These are phyloP conservation scores for Colletotrichum gigasporum DNA, from an alignment of 2,329 filamentous ascomycete genomes.

Conservation along the genomic window DNA sequence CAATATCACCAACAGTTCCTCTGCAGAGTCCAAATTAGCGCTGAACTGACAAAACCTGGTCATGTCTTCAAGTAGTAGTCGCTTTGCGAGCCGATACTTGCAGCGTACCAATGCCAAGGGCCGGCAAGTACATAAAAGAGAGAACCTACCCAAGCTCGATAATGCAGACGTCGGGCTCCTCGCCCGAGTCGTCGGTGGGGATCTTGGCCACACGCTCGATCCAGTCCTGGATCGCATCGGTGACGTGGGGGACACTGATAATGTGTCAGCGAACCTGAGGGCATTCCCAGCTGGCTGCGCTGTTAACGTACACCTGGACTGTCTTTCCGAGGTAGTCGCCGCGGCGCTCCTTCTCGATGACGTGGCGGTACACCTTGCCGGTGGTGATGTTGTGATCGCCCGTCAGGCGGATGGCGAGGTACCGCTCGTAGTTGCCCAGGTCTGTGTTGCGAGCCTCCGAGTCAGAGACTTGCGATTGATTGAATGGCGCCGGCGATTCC, in stretches of 20 bases:
- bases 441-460: conserved; percentile 42
- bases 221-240: conserved; percentile 91
- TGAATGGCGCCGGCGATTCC: not conserved
- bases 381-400: conserved; percentile 97
- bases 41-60: not conserved
- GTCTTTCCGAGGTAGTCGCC: conserved; percentile 88
- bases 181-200: conserved; percentile 84
- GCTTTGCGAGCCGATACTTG: too few species aligned
- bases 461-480: conserved; percentile 28
- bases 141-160: conserved; percentile 59
- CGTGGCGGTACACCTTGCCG: conserved; percentile 92
- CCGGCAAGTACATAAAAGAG: too few species aligned
- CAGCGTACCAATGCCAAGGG: not conserved
- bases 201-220: conserved; percentile 86
- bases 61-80: too few species aligned
- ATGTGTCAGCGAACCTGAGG: not conserved
- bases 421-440: conserved; percentile 69
- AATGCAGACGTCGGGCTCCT: conserved; percentile 91
- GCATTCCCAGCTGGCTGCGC: not conserved
- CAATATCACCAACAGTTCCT: conserved; percentile 73
- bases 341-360: conserved; percentile 76
- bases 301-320: conserved; percentile 72
- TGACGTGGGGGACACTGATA: conserved; percentile 82
- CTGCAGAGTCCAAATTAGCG: conserved; percentile 17
- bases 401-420: conserved; percentile 83